A percentile compares a stretch with the other conserved stretches of the same genome.
Evolutionary conservation across 345 rosid species (phyloP).

Genomic region (Lumnitzera racemosa): DNA sequence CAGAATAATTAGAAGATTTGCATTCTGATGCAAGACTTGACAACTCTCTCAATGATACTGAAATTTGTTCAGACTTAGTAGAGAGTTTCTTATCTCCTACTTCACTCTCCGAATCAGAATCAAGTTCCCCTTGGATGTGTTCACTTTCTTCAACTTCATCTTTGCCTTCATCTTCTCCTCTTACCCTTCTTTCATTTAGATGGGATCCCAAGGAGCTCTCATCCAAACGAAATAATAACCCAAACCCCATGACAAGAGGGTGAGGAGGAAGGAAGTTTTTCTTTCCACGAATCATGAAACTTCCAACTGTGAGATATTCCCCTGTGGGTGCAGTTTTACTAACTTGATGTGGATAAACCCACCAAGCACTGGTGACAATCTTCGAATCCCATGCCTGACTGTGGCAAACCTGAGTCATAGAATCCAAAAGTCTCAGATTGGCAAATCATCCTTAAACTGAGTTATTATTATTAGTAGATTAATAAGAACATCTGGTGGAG

Average conservation of each 20-base stretch:
- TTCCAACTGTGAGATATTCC: slow-evolving; percentile 93
- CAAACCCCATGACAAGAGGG: slow-evolving; percentile 98
- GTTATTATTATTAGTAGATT: no score
- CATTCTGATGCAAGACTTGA: slow-evolving; percentile 5
- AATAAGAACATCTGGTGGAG: no score
- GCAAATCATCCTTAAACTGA: background rate
- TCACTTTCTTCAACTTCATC: slow-evolving; percentile 56
- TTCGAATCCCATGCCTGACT: slow-evolving; percentile 99
- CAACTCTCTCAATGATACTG: slow-evolving; percentile 2
- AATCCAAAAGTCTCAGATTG: slow-evolving; percentile 7
- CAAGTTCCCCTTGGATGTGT: slow-evolving; percentile 34
- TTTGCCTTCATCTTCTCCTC: slow-evolving; percentile 87
- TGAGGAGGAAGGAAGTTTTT: slow-evolving; percentile 96
- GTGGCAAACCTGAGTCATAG: slow-evolving; percentile 70
- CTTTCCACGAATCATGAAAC: slow-evolving; percentile 99
- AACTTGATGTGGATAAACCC: slow-evolving; percentile 98
- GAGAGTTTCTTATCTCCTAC: slow-evolving; percentile 19
- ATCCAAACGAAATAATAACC: slow-evolving; percentile 90
- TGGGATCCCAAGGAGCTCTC: slow-evolving; percentile 98
- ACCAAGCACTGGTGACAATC: slow-evolving; percentile 98
- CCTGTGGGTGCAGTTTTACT: slow-evolving; percentile 99
- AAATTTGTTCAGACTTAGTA: slow-evolving; percentile 6
- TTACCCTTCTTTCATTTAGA: slow-evolving; percentile 90
- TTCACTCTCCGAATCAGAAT: slow-evolving; percentile 55
- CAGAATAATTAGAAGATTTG: slow-evolving; percentile 3